Percentiles rank a stretch among this genome's conserved stretches.
phyloP scores from a whole-genome alignment of 129 eudicot genomes.

The Smallanthus sonchifolius region DNA sequence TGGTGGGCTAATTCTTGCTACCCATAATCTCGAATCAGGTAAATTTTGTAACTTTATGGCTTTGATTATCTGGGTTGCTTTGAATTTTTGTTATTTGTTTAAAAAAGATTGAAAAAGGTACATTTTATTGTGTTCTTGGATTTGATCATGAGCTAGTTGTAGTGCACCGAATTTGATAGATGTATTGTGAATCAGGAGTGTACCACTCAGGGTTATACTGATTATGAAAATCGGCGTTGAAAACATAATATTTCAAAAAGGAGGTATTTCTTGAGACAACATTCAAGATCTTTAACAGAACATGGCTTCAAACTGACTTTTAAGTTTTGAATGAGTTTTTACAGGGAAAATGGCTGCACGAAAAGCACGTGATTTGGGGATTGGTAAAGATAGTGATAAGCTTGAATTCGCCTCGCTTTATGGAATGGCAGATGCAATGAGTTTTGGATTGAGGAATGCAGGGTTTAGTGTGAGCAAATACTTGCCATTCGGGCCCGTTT shows the following conservation, averaged over 20 bases:
- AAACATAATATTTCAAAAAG: too few species aligned
- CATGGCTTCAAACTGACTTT: not conserved
- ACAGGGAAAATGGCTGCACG: slow-evolving; percentile 60
- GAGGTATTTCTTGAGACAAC: slow-evolving; percentile 19
- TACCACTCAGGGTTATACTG: slow-evolving; percentile 15
- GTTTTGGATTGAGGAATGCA: slow-evolving; percentile 60
- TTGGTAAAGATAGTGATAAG: slow-evolving; percentile 41
- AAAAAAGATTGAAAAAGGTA: not conserved
- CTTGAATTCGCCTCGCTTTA: slow-evolving; percentile 80
- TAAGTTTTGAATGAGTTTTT: not conserved
- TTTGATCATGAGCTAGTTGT: slow-evolving; percentile 10
- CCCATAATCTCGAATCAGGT: slow-evolving; percentile 85
- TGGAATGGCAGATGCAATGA: slow-evolving; percentile 79
- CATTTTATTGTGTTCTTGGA: not conserved
- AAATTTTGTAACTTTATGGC: slow-evolving; percentile 4
- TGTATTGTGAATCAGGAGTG: slow-evolving; percentile 17
- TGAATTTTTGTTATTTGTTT: not conserved
- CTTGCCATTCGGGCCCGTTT: slow-evolving; percentile 83
- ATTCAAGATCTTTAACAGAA: slow-evolving; percentile 7
- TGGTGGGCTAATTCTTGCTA: slow-evolving; percentile 68
- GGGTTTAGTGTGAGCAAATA: slow-evolving; percentile 82
- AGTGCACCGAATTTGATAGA: slow-evolving; percentile 20
- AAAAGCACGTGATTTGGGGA: slow-evolving; percentile 58
- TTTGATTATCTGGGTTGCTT: slow-evolving; percentile 16
- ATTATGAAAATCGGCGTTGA: slow-evolving; percentile 20